Base-by-base conservation (phyloP, 495 filamentous ascomycete genomes). In the Neurospora sp. region DNA sequence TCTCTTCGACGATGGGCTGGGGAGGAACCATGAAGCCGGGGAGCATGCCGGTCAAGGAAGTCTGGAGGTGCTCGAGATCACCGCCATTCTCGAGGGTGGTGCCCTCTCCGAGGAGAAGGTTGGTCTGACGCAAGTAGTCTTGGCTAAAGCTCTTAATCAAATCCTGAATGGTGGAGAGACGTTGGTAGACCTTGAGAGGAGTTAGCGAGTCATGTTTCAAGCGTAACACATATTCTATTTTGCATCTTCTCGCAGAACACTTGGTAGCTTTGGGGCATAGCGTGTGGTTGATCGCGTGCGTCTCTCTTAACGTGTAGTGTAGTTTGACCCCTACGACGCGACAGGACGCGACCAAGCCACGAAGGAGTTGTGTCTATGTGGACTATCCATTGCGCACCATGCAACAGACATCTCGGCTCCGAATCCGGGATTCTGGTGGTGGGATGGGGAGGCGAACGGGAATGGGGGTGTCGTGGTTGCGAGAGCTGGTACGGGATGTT, bases 101-200 rank as follows among this genome's bases (percentile, higher is more conserved):
- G n/a, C 87, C 88, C 74, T 90, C 88, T 71, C 88, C 89, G 41
- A 96, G 88, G 48, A 96, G 86, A 10, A 90, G 89, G 75, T 93
- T 93, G 77, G 91, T 92, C 81, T 96, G 93, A 76, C 90, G 89
- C 76, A 96, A 85, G 81, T 96, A 97, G 71, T 93, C 91, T 76
- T 88, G 86, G 71, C 91, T 90, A 71, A 95, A 87, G 70, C 90
- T 89, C 75, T 89, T 88, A 81, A 94, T 90, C 68, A 92, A 87
- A 48, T 87, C 87, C 74, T 93, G 91, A 40, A 95, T 88, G 42
- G 90, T 91, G 72, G 89, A 87, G 65, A 95, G 88, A 22, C 90
- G 85, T 75, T 89, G 86, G 76, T 94, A 88, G 69, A 95, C 89
- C 93, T 95, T 77, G 44, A 3, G 37, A 12, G 27, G 73, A 70